Evolutionary conservation across 2,329 filamentous ascomycete species (phyloP).

Genomic region (Sarocladiaceae sp.): DNA sequence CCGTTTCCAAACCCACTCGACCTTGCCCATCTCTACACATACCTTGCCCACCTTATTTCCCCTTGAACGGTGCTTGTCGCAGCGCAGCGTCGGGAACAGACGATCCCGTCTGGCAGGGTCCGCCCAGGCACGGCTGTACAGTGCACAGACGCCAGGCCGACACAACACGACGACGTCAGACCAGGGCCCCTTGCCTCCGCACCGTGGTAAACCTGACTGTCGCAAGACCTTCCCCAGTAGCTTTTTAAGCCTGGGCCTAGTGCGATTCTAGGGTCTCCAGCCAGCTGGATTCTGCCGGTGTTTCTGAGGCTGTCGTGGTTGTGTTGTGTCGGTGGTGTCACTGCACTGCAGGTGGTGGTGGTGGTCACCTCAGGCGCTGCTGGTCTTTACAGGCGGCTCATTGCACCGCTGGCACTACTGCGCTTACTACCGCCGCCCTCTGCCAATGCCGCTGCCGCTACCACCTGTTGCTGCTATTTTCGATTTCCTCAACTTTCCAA

Average conservation of each 20-base stretch:
- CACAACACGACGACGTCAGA: slow-evolving; percentile 6
- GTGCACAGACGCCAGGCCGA: no score
- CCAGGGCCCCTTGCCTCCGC: slow-evolving; percentile 6
- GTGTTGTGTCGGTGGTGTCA: slow-evolving; percentile 1
- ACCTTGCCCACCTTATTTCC: slow-evolving; percentile 5
- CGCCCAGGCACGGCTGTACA: slow-evolving; percentile 1
- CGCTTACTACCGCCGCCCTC: neutral
- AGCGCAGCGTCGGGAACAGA: slow-evolving; percentile 5
- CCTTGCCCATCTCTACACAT: neutral
- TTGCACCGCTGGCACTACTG: no score
- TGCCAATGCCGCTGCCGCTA: no score
- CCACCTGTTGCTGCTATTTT: slow-evolving; percentile 9
- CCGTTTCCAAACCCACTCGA: neutral
- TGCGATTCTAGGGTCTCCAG: slow-evolving; percentile 5
- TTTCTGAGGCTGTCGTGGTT: neutral
- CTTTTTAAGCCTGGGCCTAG: slow-evolving; percentile 6
- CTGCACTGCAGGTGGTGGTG: neutral
- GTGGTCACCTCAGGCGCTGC: neutral
- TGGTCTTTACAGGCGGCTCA: no score
- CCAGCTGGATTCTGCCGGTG: neutral
- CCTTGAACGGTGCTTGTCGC: no score
- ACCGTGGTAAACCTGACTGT: slow-evolving; percentile 1
- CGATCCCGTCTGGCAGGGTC: slow-evolving; percentile 7
- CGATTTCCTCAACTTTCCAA: slow-evolving; percentile 5
- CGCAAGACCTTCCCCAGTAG: slow-evolving; percentile 6